Base-by-base conservation (phyloP, 2,329 filamentous ascomycete species). In the Graphiopsis chlorocephala region DNA sequence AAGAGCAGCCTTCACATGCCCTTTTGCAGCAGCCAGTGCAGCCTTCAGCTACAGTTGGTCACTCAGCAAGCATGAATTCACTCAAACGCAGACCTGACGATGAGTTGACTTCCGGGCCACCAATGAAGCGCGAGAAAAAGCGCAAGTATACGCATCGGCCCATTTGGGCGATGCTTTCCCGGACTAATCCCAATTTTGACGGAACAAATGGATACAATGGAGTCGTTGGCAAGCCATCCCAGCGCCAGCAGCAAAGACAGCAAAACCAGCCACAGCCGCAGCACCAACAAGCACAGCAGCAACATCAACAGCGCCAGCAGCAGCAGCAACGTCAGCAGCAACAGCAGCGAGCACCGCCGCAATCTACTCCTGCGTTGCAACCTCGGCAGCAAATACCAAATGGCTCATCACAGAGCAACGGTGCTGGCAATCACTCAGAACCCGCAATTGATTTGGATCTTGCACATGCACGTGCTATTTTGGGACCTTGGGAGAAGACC, bases 401-500 rank as follows among this genome's bases (percentile, higher is more conserved):
- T 47, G 64, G 64, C 3, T 31, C 52, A 15, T 15, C 25, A 8
- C 45, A 42, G 4, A 47, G 33, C 52, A 59, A 55, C n/a, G 57
- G 42, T 35, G 58, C 58, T 25, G 25, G 17, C 12, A 23, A 63
- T 23, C 29, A 15, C 4, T 26, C 38, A 20, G 50, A 50, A 12
- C 64, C 58, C 7, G 35, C 61, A 20, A 23, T 57, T 11, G 61
- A 64, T 25, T 33, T 33, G 20, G 61, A 64, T 7, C 61, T 64
- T 25, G 45, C 45, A 25, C 61, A 47, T 25, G 61, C 61, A 14
- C 69, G 71, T 14, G 61, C 65, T 20, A 31, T 73, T 6, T 61
- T 73, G 8, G 72, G 71, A 20, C 65, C 68, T 1, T 76, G 74
- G 74, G 74, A 76, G 65, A 73, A 69, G 67, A 71, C 71, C 5